A percentile compares a stretch with the other conserved stretches of the same genome.
Evolutionary conservation across 371 early-diverging fungal species (phyloP).

Genomic region (Circinella minor): DNA sequence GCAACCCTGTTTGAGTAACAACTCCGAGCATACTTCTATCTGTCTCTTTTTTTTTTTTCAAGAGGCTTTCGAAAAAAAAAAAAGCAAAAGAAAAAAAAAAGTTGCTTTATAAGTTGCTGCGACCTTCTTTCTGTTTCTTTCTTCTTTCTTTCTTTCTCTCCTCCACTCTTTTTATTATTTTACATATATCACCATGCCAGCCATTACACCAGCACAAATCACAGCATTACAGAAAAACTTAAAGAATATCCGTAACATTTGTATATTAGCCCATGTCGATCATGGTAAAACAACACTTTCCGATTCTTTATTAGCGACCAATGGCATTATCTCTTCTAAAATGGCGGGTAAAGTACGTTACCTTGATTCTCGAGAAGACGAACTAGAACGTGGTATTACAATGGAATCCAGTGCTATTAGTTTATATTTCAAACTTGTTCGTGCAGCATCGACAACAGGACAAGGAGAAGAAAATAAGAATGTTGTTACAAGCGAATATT

Average conservation of each 20-base stretch:
- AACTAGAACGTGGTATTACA: conserved; percentile 99
- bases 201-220: conserved; percentile 65
- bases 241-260: conserved; percentile 89
- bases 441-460: conserved; percentile 16
- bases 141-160: not conserved
- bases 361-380: conserved; percentile 98
- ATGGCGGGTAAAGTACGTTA: conserved; percentile 99
- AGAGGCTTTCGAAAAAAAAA: conserved; percentile 1
- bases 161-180: not conserved
- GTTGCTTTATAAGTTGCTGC: not conserved
- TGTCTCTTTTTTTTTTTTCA: not conserved
- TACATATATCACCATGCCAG: conserved; percentile 54
- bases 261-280: conserved; percentile 98
- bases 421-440: conserved; percentile 82
- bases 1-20: not conserved
- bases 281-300: conserved; percentile 99
- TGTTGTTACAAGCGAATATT: conserved; percentile 67
- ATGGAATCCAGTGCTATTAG: conserved; percentile 98
- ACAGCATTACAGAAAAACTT: conserved; percentile 65
- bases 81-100: too few species aligned
- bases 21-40: not conserved
- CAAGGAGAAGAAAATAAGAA: conserved; percentile 20
- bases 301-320: conserved; percentile 96
- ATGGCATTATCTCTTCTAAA: conserved; percentile 96
- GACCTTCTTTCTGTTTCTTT: not conserved